phyloP scores from a whole-genome alignment of 2,329 filamentous ascomycete genomes.

The Myriosclerotinia curreyana region DNA sequence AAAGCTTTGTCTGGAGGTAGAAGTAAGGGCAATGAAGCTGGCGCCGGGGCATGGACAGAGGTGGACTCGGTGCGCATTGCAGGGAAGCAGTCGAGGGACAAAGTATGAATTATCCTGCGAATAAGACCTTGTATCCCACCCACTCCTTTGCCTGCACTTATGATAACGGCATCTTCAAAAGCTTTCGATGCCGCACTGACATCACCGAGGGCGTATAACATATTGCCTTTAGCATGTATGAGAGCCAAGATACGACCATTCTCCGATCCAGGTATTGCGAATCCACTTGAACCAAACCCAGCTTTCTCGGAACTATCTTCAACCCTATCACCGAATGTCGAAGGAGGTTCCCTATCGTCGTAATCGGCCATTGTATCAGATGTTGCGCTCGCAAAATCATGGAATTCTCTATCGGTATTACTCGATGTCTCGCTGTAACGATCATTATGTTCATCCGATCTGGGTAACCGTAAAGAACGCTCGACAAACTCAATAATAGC shows the following conservation, averaged over 20 bases:
- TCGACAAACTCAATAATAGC: constrained; percentile 85
- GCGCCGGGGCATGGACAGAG: constrained; percentile 19
- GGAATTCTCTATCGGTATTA: constrained; percentile 43
- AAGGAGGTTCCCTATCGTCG: constrained; percentile 33
- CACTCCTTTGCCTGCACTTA: constrained; percentile 71
- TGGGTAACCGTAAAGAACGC: constrained; percentile 57
- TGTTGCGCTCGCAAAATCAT: constrained; percentile 30
- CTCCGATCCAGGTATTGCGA: constrained; percentile 77
- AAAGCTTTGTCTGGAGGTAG: constrained; percentile 81
- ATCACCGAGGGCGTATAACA: constrained; percentile 87
- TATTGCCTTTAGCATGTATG: constrained; percentile 96
- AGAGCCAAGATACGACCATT: constrained; percentile 92
- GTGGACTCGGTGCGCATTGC: constrained; percentile 37
- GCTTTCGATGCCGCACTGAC: constrained; percentile 76
- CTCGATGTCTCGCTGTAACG: constrained; percentile 58
- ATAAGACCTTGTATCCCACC: constrained; percentile 76
- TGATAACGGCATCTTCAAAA: constrained; percentile 92
- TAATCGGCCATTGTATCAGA: constrained; percentile 37
- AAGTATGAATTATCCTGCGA: constrained; percentile 67
- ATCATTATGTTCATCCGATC: constrained; percentile 50
- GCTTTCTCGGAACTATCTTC: constrained; percentile 29
- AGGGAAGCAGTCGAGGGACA: constrained; percentile 51
- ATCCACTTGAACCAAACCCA: constrained; percentile 75
- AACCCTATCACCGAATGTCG: constrained; percentile 25
- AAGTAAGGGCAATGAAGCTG: constrained; percentile 57